These are phyloP conservation scores for Orobanche coerulescens DNA, from an alignment of 257 asterid species.

Conservation along the genomic window DNA sequence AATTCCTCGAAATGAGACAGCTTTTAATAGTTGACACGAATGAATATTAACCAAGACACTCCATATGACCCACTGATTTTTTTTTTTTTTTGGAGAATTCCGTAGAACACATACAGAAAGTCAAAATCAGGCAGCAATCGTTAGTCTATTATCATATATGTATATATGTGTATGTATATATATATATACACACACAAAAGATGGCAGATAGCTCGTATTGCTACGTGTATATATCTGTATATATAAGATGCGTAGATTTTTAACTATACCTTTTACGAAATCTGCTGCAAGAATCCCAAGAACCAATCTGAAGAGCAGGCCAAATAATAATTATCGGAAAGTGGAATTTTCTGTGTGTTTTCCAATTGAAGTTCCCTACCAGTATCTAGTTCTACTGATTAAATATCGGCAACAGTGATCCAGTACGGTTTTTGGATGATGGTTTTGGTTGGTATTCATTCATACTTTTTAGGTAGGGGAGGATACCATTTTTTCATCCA, in stretches of 20 bases:
- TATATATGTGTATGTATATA: too few species aligned
- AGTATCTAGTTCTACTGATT: too few species aligned
- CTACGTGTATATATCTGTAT: not conserved
- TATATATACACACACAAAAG: not conserved
- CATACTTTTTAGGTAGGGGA: too few species aligned
- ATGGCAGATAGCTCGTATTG: not conserved
- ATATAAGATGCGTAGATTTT: not conserved
- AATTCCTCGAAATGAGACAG: too few species aligned
- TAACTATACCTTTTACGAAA: conserved; percentile 18
- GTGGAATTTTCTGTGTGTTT: not conserved
- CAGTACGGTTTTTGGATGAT: too few species aligned
- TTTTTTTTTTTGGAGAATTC: too few species aligned
- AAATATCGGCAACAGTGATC: conserved; percentile 9
- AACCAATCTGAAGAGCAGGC: conserved; percentile 8
- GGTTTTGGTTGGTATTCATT: too few species aligned
- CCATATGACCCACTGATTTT: too few species aligned
- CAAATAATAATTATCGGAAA: not conserved
- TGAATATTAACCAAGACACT: too few species aligned
- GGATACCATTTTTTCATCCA: too few species aligned
- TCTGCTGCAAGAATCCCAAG: conserved; percentile 12
- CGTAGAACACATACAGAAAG: not conserved
- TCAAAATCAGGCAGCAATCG: not conserved
- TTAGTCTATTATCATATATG: too few species aligned
- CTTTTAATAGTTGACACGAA: too few species aligned
- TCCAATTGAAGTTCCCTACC: not conserved